Conservation (phyloP, 495 filamentous ascomycete species). For the Daldinia bambusicola region DNA sequence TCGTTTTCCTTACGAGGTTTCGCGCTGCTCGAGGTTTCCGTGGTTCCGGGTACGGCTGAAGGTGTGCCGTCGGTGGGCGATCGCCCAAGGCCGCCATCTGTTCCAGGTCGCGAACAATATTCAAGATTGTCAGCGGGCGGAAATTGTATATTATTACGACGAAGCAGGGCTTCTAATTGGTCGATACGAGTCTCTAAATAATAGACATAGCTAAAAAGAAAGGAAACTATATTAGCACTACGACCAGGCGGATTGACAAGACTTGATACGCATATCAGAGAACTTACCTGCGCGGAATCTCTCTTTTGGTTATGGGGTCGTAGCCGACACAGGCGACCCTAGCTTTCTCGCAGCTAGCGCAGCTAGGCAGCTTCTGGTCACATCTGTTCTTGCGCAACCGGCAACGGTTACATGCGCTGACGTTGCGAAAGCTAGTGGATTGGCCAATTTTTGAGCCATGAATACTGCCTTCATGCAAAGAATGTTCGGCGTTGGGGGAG, state of each 20-base stretch:
- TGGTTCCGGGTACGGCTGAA: constrained; percentile 35
- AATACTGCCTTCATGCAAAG: constrained; percentile 43
- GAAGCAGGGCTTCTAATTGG: constrained; percentile 82
- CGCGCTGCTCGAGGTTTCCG: constrained; percentile 42
- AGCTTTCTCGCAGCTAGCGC: constrained; percentile 90
- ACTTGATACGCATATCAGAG: constrained; percentile 7
- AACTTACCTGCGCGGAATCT: constrained; percentile 82
- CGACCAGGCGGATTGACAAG: constrained; percentile 8
- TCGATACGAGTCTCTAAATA: constrained; percentile 88
- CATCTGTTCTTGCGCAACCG: constrained; percentile 93
- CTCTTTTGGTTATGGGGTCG: constrained; percentile 93
- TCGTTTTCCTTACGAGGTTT: constrained; percentile 61
- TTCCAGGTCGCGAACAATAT: constrained; percentile 66
- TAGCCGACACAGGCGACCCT: constrained; percentile 90
- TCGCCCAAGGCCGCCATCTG: constrained; percentile 55
- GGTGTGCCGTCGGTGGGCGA: constrained; percentile 55
- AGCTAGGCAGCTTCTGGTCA: constrained; percentile 90
- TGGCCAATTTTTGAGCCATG: constrained; percentile 55
- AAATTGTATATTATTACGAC: constrained; percentile 74
- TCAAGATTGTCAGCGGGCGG: constrained; percentile 82
- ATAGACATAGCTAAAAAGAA: constrained; percentile 79
- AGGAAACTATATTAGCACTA: constrained; percentile 32
- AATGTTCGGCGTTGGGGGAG: constrained; percentile 52
- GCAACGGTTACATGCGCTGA: constrained; percentile 94
- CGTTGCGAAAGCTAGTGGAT: constrained; percentile 81